Percentiles rank a stretch among this genome's conserved stretches.
Conservation (phyloP, 176 grass and related monocot genomes). For the Thalia dealbata region DNA sequence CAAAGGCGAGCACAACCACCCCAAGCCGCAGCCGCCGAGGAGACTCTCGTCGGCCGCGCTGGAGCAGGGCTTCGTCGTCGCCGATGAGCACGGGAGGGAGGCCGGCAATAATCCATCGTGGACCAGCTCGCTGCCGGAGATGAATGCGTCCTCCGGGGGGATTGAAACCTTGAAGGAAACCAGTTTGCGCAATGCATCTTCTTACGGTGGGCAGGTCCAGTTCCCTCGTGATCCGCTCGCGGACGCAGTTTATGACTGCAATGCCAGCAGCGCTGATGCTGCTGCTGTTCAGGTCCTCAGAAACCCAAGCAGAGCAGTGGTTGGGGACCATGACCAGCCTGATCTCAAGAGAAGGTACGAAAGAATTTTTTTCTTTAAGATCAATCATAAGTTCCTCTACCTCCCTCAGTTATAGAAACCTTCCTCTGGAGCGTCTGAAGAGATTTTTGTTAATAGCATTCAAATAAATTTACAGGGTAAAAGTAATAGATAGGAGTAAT, state of each 20-base stretch:
- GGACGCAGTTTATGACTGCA: background rate
- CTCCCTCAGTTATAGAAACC: no score
- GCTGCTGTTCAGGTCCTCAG: background rate
- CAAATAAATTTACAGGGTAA: no score
- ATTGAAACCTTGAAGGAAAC: no score
- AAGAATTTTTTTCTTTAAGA: no score
- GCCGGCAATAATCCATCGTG: background rate
- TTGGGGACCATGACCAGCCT: background rate
- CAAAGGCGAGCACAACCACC: slow-evolving; percentile 14
- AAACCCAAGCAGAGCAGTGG: background rate
- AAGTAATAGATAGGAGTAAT: no score
- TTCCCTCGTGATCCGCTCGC: background rate
- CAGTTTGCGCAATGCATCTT: background rate
- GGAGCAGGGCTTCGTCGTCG: background rate
- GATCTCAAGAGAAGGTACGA: slow-evolving; percentile 7
- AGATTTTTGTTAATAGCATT: no score
- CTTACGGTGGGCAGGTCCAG: background rate
- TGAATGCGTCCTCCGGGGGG: no score
- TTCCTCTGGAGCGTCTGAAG: no score
- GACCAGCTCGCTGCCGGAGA: background rate
- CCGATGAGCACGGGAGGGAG: slow-evolving; percentile 4
- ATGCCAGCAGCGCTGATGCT: background rate
- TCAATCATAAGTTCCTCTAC: no score
- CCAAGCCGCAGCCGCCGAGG: slow-evolving; percentile 13
- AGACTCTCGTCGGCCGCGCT: background rate